phyloP scores from a whole-genome alignment of 1,284 basidiomycete species.

The Schizopora paradoxa region DNA sequence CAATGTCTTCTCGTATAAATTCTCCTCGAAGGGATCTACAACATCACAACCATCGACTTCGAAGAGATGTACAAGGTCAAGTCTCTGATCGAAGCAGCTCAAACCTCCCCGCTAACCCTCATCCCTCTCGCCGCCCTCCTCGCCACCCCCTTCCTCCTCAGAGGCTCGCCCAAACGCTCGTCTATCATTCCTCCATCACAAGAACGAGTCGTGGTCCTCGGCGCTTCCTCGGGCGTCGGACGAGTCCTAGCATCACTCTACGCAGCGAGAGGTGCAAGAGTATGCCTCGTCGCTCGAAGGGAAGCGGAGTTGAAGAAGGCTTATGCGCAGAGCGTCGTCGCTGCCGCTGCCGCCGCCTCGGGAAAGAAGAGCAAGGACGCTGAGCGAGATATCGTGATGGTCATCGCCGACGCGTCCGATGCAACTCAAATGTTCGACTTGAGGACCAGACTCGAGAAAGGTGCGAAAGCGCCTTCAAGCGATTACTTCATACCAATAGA shows the following conservation, averaged over 20 bases:
- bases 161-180: no score
- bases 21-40: no score
- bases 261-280: slow-evolving; percentile 64
- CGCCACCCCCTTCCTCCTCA: no score
- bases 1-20: no score
- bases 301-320: slow-evolving; percentile 54
- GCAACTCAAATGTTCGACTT: slow-evolving; percentile 66
- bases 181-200: slow-evolving; percentile 31
- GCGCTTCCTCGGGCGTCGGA: slow-evolving; percentile 83
- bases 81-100: no score
- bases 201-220: slow-evolving; percentile 77
- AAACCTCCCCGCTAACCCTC: no score
- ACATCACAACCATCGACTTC: no score
- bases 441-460: slow-evolving; percentile 47
- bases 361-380: slow-evolving; percentile 23
- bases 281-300: slow-evolving; percentile 78
- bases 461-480: slow-evolving; percentile 35
- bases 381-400: slow-evolving; percentile 32
- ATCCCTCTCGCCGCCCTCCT: no score
- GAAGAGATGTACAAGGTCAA: no score
- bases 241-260: slow-evolving; percentile 69
- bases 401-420: slow-evolving; percentile 53
- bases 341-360: no score
- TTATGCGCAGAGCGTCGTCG: slow-evolving; percentile 49
- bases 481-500: slow-evolving; percentile 1